Evolutionary conservation across 2,329 filamentous ascomycete genomes (phyloP).

Genomic region (Colletotrichum horii): DNA sequence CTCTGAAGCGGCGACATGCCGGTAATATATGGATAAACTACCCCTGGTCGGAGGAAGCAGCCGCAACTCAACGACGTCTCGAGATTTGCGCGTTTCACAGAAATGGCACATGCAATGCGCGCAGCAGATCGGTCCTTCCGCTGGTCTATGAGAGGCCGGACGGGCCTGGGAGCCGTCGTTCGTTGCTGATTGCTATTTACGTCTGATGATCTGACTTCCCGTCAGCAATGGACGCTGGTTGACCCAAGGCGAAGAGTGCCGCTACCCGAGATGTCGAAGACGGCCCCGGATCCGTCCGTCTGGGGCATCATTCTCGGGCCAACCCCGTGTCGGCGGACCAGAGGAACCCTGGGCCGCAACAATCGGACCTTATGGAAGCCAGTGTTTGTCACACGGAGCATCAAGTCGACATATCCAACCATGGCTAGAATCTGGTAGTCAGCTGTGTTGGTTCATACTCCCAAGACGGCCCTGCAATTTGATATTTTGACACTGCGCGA

Average conservation of each 20-base stretch:
- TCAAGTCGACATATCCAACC: not conserved
- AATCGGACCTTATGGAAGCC: not conserved
- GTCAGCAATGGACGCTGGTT: not conserved
- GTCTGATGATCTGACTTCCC: not conserved
- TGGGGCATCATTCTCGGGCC: not conserved
- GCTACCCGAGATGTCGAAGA: not conserved
- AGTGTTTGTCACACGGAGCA: not conserved
- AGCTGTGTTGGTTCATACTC: not conserved
- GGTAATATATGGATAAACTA: slow-evolving; percentile 7
- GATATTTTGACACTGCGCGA: not conserved
- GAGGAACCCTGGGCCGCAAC: not conserved
- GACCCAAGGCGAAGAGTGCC: not conserved
- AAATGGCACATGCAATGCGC: not conserved
- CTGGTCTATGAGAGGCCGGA: not conserved
- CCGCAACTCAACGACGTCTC: slow-evolving; percentile 7
- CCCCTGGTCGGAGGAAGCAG: not conserved
- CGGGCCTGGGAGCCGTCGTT: not conserved
- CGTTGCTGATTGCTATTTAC: not conserved
- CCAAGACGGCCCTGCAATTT: not conserved
- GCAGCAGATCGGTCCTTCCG: not conserved
- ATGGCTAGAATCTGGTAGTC: not conserved
- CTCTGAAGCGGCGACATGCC: not conserved
- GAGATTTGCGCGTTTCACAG: not conserved
- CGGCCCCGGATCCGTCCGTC: not conserved
- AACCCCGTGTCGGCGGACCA: not conserved